phyloP scores from a whole-genome alignment of 352 stramenopile species.

The Blastocystis sp. region DNA sequence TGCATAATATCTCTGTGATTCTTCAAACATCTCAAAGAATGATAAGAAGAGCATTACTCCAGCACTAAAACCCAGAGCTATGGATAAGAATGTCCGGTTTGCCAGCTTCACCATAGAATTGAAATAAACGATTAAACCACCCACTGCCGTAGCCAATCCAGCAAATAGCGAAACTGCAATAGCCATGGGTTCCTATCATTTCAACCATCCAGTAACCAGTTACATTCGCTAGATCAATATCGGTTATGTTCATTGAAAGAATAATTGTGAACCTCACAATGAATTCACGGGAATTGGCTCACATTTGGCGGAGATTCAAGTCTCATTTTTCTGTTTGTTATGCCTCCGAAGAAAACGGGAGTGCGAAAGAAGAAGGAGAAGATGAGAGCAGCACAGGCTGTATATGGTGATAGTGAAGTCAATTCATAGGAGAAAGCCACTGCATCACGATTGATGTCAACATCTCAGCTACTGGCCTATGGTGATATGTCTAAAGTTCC shows the following conservation, averaged over 20 bases:
- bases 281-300: no score
- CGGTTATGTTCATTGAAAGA: no score
- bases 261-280: no score
- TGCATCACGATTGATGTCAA: constrained; percentile 28
- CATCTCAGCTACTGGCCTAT: constrained; percentile 42
- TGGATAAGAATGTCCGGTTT: constrained; percentile 69
- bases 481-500: constrained; percentile 60
- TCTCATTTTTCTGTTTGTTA: neutral
- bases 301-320: no score
- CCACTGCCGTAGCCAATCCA: constrained; percentile 70
- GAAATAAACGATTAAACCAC: constrained; percentile 72
- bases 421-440: constrained; percentile 41
- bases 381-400: constrained; percentile 43
- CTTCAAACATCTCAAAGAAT: constrained; percentile 71
- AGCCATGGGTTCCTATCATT: constrained; percentile 61
- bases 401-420: neutral
- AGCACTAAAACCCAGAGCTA: constrained; percentile 71
- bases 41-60: constrained; percentile 75
- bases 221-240: no score
- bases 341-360: constrained; percentile 53
- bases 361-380: constrained; percentile 50
- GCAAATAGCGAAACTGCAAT: constrained; percentile 71
- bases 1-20: constrained; percentile 62
- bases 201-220: no score
- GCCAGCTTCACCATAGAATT: constrained; percentile 70